Evolutionary conservation across 1,139 yeast genomes (phyloP).

Genomic region (Nakaseomyces bracarensis): DNA sequence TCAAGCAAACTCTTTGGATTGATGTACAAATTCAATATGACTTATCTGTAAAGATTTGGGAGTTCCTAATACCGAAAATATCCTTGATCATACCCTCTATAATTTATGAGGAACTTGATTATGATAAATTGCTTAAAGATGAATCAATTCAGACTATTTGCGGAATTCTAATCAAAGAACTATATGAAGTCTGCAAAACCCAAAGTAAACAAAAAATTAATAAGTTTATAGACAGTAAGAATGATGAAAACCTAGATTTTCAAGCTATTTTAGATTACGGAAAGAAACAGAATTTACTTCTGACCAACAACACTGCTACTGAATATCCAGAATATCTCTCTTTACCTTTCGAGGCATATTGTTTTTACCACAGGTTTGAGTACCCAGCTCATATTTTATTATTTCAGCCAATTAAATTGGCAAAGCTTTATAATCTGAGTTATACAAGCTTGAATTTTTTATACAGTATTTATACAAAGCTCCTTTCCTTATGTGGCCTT

Average conservation of each 20-base stretch:
- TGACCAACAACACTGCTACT: constrained; percentile 18
- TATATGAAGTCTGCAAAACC: constrained; percentile 18
- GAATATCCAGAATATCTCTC: constrained; percentile 25
- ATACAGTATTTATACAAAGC: constrained; percentile 24
- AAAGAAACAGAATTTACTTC: constrained; percentile 16
- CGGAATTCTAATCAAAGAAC: constrained; percentile 19
- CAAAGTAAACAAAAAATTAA: constrained; percentile 14
- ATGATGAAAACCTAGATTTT: constrained; percentile 13
- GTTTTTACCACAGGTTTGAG: constrained; percentile 26
- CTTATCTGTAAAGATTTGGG: constrained; percentile 24
- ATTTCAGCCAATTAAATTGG: constrained; percentile 21
- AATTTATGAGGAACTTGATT: constrained; percentile 25
- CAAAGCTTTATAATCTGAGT: constrained; percentile 15
- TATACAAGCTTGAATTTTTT: constrained; percentile 22
- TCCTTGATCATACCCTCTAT: constrained; percentile 23
- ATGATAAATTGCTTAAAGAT: constrained; percentile 18
- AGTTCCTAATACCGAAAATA: constrained; percentile 22
- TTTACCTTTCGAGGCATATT: constrained; percentile 26
- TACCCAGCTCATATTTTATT: constrained; percentile 25
- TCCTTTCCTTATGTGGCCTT: constrained; percentile 23
- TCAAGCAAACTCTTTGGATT: constrained; percentile 17
- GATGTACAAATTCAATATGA: constrained; percentile 15
- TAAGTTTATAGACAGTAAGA: constrained; percentile 1
- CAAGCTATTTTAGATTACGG: constrained; percentile 16
- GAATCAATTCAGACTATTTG: constrained; percentile 18